Conservation (phyloP, 257 asterid genomes). For the Salvia splendens region DNA sequence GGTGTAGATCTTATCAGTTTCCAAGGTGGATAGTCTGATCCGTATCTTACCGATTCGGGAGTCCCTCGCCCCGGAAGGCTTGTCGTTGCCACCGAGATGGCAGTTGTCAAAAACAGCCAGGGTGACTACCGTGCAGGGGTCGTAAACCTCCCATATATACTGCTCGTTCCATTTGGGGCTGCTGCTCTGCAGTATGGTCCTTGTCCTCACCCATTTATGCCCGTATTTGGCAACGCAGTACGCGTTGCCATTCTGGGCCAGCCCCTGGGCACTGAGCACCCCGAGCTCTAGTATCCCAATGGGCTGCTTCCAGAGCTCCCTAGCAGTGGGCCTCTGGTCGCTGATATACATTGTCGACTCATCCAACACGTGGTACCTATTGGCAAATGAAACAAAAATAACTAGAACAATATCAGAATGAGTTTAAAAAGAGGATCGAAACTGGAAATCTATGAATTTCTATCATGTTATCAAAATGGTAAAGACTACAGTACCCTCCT, state of each 20-base stretch:
- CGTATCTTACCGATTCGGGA: slow-evolving; percentile 63
- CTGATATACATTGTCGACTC: slow-evolving; percentile 69
- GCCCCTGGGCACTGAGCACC: slow-evolving; percentile 60
- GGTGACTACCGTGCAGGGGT: slow-evolving; percentile 67
- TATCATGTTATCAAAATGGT: too few relatives aligned
- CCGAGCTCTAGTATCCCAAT: slow-evolving; percentile 74
- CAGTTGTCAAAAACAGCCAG: slow-evolving; percentile 62
- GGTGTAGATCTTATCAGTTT: slow-evolving; percentile 59
- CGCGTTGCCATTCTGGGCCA: slow-evolving; percentile 50
- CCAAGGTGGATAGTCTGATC: slow-evolving; percentile 61
- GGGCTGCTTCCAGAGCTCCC: slow-evolving; percentile 62
- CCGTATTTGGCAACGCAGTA: slow-evolving; percentile 80
- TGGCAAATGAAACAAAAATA: too few relatives aligned
- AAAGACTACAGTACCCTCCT: slow-evolving; percentile 35
- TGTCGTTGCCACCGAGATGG: slow-evolving; percentile 48
- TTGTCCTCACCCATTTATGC: slow-evolving; percentile 63
- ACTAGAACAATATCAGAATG: too few relatives aligned
- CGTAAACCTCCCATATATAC: slow-evolving; percentile 73
- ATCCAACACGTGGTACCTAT: slow-evolving; percentile 58
- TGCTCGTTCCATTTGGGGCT: slow-evolving; percentile 76
- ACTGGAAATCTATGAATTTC: too few relatives aligned
- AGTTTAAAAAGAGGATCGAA: too few relatives aligned
- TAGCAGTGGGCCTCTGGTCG: slow-evolving; percentile 68
- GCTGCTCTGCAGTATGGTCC: slow-evolving; percentile 52
- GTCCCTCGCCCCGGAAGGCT: slow-evolving; percentile 36